A percentile compares a stretch with the other conserved stretches of the same genome.
Conservation (phyloP, 805 yeast genomes). For the Kodamaea neixiangensis region DNA sequence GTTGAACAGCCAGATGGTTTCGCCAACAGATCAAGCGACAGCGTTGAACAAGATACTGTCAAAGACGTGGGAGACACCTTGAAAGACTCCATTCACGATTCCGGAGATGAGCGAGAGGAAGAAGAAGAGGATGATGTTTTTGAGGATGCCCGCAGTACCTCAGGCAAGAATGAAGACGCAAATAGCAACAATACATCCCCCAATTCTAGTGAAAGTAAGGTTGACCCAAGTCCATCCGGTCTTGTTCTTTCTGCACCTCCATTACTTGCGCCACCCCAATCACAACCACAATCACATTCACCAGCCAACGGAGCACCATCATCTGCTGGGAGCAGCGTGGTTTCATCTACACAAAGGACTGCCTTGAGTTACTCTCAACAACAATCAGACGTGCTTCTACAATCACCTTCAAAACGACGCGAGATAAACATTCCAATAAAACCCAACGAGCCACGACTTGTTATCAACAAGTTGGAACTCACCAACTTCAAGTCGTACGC, state of each 20-base stretch:
- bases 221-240: not conserved
- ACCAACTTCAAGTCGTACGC: slow-evolving; percentile 95
- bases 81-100: not conserved
- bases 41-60: not conserved
- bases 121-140: slow-evolving; percentile 8
- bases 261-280: not conserved
- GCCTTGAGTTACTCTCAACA: slow-evolving; percentile 32
- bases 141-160: slow-evolving; percentile 4
- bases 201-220: not conserved
- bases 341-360: not conserved
- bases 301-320: not conserved
- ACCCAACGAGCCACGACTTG: slow-evolving; percentile 56
- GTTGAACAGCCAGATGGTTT: not conserved
- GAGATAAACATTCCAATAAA: slow-evolving; percentile 18
- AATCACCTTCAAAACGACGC: slow-evolving; percentile 33
- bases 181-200: slow-evolving; percentile 1
- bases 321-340: not conserved
- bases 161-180: not conserved
- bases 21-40: not conserved
- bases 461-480: slow-evolving; percentile 70
- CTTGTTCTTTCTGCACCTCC: not conserved
- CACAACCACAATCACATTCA: not conserved
- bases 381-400: slow-evolving; percentile 24
- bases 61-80: not conserved
- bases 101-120: not conserved